Evolutionary conservation across 163 green algal species (phyloP), one percentile per base, ranked within the genome.

Genomic region (Trebouxiophyceae sp.): DNA sequence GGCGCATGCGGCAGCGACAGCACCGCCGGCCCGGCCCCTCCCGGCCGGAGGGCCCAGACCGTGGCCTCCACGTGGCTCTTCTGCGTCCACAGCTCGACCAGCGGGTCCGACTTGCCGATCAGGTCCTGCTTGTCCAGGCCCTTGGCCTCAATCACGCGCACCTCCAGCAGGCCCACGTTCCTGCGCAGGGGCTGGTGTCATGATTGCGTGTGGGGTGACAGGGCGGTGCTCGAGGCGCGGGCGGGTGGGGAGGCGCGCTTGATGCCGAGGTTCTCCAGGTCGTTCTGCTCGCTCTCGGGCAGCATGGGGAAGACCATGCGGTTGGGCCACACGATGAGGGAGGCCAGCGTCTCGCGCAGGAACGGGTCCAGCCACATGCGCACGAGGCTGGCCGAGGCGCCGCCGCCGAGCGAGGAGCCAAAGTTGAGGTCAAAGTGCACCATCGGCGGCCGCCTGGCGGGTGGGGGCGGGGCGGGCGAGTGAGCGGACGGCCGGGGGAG

Each of bases 401-500:
- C 64, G 55, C 84, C 84, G 45, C 84, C 86, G 65, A 95, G 55
- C 1, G 79, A 80, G 47, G 79, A 81, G 12, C 88, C 87, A 76
- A 95, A 91, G 70, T 93, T 73, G 50, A 95, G 81, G 29, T 84
- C 72, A 80, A 93, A 96, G 54, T 90, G 86, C 61, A 95, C 81
- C 57, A 82, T 77, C 4, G 88, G 89, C 4, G 82, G 78, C 47
- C 75, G 71, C 57, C 69, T 76, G 50, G 30, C 57, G 7, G 24
- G n/a, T n/a, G n/a, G n/a, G n/a, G n/a, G n/a, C n/a, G n/a, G n/a
- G n/a, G n/a, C n/a, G n/a, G n/a, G n/a, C n/a, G n/a, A n/a, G n/a
- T n/a, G n/a, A n/a, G n/a, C n/a, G n/a, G n/a, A n/a, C n/a, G n/a
- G n/a, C n/a, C n/a, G n/a, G n/a, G n/a, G n/a, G n/a, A n/a, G n/a